A percentile compares a stretch with the other conserved stretches of the same genome.
Conservation (phyloP, 495 filamentous ascomycete species). For the Rostrohypoxylon terebratum region DNA sequence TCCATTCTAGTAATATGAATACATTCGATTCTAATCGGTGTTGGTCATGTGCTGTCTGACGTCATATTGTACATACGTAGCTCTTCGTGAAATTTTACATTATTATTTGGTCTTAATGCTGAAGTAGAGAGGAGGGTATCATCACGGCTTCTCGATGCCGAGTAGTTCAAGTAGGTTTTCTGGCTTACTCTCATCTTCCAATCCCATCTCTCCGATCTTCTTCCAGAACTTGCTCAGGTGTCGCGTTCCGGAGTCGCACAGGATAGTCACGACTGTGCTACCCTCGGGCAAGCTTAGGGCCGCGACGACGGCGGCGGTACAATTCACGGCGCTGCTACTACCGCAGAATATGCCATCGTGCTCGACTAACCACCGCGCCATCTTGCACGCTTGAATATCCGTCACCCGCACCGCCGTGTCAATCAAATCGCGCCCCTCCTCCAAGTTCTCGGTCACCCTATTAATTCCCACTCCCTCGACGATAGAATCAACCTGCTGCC, state of each 20-base stretch:
- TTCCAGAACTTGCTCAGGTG: constrained; percentile 97
- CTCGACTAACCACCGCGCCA: constrained; percentile 96
- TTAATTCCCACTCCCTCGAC: constrained; percentile 98
- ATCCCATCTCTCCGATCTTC: constrained; percentile 76
- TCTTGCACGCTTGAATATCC: constrained; percentile 90
- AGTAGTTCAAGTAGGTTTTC: constrained; percentile 54
- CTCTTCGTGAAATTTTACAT: neutral
- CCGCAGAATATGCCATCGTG: constrained; percentile 95
- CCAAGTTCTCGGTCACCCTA: constrained; percentile 89
- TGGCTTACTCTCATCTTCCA: constrained; percentile 56
- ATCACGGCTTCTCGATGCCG: constrained; percentile 46
- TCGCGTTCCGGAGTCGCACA: constrained; percentile 91
- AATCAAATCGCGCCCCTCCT: constrained; percentile 82
- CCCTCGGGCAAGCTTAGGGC: constrained; percentile 75
- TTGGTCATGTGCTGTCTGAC: neutral
- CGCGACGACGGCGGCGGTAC: constrained; percentile 85
- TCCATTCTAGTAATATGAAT: constrained; percentile 20
- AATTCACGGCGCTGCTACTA: constrained; percentile 95
- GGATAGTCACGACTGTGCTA: constrained; percentile 85
- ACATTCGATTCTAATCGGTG: constrained; percentile 10
- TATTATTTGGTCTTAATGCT: neutral
- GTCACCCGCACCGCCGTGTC: constrained; percentile 91
- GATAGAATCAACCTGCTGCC: constrained; percentile 93
- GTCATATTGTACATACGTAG: neutral
- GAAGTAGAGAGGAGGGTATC: neutral